Base-by-base conservation (phyloP, 345 rosid genomes). In the Bruguiera gymnorhiza region DNA sequence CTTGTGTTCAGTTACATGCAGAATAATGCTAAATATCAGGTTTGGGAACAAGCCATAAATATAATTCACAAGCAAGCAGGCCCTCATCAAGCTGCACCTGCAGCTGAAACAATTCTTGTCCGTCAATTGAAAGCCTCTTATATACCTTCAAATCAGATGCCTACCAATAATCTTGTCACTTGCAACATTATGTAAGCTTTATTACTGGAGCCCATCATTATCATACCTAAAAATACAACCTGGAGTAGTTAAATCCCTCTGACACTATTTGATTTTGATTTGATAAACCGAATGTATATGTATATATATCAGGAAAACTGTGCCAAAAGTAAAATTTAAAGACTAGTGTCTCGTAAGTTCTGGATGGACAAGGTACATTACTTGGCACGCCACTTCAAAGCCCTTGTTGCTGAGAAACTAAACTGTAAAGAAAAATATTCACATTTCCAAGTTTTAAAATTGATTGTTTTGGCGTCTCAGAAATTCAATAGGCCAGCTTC, bases 341-440 rank as follows among this genome's bases (percentile, higher is more conserved):
- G 60, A 2, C 31, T 4, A 0, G 6, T 24, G 60, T 10, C 29
- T 24, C 30, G 20, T 52, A 73, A 73, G 31, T 52, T 63, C 70
- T 63, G 32, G 37, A 67, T 26, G 67, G 56, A 57, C 58, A 56
- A 19, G 55, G 69, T 29, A 30, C 13, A 58, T 34, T 67, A 50
- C 26, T 73, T 74, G 61, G 10, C 67, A 29, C 21, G 66, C 70
- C 56, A 29, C 62, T 69, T 55, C 50, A 63, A 20, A 36, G 21
- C 37, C 68, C 60, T 58, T 50, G 9, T 32, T 62, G 68, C 75
- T 66, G 58, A 60, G 16, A 60, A 67, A 55, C 75, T 58, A 21
- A 73, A 56, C 24, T 31, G 36, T 67, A 71, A 3, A 56, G 55
- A 46, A 60, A 72, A 39, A 19, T 76, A 63, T 68, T 74, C 72